Evolutionary conservation across 2,329 filamentous ascomycete genomes (phyloP).

Genomic region (Lizonia empirigonia): DNA sequence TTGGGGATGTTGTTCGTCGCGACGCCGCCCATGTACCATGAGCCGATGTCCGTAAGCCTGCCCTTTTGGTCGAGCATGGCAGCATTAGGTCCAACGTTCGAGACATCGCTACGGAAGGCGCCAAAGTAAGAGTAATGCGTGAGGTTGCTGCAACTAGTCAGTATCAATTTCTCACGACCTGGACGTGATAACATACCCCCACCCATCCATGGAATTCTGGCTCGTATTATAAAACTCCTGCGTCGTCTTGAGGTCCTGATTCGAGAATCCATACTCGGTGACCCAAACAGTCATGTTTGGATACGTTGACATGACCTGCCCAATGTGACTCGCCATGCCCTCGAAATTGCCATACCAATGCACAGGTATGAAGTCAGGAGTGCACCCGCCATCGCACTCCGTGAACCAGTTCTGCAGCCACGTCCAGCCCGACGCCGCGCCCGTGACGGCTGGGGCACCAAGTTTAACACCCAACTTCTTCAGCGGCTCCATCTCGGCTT

Average conservation of each 20-base stretch:
- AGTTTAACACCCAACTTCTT: constrained; percentile 66
- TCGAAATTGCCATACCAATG: constrained; percentile 69
- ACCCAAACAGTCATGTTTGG: constrained; percentile 70
- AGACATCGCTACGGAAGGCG: constrained; percentile 70
- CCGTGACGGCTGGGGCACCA: constrained; percentile 73
- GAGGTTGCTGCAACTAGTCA: constrained; percentile 54
- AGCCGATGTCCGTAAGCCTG: constrained; percentile 74
- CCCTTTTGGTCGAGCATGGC: constrained; percentile 73
- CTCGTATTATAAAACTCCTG: constrained; percentile 72
- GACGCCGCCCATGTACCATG: constrained; percentile 71
- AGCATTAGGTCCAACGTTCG: constrained; percentile 75
- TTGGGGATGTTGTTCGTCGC: constrained; percentile 14
- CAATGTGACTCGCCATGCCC: constrained; percentile 70
- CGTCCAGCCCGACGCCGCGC: constrained; percentile 61
- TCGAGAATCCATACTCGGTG: constrained; percentile 72
- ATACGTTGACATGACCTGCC: constrained; percentile 59
- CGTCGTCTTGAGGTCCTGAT: constrained; percentile 62
- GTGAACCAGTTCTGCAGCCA: constrained; percentile 73
- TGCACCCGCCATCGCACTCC: constrained; percentile 58
- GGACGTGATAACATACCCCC: constrained; percentile 51
- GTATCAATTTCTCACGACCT: background rate
- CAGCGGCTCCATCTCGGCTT: constrained; percentile 72
- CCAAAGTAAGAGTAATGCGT: constrained; percentile 77
- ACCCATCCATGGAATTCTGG: constrained; percentile 68
- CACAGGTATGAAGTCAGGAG: constrained; percentile 57